Evolutionary conservation across 2,329 filamentous ascomycete species (phyloP), one percentile per base, ranked within the genome.

Genomic region (Clarireedia sp.): DNA sequence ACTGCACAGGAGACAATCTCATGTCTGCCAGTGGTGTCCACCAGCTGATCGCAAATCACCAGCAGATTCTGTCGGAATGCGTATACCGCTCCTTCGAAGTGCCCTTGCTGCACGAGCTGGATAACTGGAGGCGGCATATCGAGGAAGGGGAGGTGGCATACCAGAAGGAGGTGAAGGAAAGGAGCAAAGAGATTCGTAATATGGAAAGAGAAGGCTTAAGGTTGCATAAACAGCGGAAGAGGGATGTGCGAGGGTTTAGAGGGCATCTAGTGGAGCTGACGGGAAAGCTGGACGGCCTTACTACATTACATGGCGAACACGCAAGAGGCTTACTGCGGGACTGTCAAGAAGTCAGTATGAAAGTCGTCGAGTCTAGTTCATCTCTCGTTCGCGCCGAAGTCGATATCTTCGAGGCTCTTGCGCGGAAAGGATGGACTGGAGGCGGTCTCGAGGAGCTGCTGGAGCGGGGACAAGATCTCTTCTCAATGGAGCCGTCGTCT

Each of bases 61-160:
- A 85, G 68, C 82, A 86, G 66, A 86, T 87, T 63, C 76, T 87
- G 3, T 81, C 77, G 60, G 83, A 87, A 70, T 86, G 82, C 0
- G 81, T 87, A 8, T 86, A 87, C 69, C 76, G 83, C 54, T 77
- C 75, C 57, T 86, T 87, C 67, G 83, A 87, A 69, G 82, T 86
- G 38, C 83, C 83, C 3, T 72, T 87, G 21, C 74, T 86, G n/a
- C 82, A 86, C 70, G 83, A 86, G 70, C 73, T 86, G 29, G 83
- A 87, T 68, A 78, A 77, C 60, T 87, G 83, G 82, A 76, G 77
- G 53, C 74, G 74, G 51, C 77, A 79, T 62, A 79, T 86, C 57
- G 81, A 83, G 57, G 83, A 86, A 62, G 83, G 86, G 65, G 79
- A 85, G 64, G 77, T 80, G 53, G 71, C 73, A 10, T 86, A 86